Percentiles rank a stretch among this genome's conserved stretches.
These are phyloP conservation scores for Gossypium sturtianum DNA, from an alignment of 345 rosid species.

Conservation along the genomic window DNA sequence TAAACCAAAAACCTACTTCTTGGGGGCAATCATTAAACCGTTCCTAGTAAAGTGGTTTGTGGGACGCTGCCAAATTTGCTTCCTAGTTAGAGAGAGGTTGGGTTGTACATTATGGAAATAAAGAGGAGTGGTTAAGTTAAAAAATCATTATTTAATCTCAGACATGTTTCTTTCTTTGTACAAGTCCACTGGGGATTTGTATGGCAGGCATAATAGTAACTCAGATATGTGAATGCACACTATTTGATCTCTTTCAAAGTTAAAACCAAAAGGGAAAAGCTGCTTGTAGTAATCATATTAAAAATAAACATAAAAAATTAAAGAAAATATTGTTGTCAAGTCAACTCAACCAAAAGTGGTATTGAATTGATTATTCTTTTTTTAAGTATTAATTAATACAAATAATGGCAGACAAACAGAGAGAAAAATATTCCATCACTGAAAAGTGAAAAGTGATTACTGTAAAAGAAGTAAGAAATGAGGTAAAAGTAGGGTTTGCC, in stretches of 20 bases:
- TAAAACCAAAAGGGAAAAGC: background rate
- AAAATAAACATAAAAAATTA: background rate
- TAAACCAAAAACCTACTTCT: background rate
- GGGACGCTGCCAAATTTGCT: background rate
- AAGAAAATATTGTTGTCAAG: background rate
- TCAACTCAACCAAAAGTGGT: background rate
- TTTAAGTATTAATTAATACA: background rate
- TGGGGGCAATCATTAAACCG: conserved; percentile 24
- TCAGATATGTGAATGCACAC: conserved; percentile 16
- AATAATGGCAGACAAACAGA: conserved; percentile 32
- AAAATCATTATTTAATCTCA: background rate
- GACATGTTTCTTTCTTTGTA: background rate
- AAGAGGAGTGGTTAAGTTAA: background rate
- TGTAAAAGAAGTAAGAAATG: background rate
- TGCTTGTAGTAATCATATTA: background rate
- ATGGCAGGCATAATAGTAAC: background rate
- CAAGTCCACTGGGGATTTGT: too few relatives aligned
- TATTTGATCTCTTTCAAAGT: background rate
- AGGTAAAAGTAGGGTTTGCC: conserved; percentile 42
- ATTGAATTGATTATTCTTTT: background rate
- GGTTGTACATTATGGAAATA: background rate
- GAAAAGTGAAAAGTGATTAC: background rate
- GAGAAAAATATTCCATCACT: conserved; percentile 3
- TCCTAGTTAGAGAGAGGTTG: too few relatives aligned
- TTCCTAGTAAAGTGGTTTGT: background rate